phyloP scores from a whole-genome alignment of 2,329 filamentous ascomycete genomes.

The Penicillium sp. region DNA sequence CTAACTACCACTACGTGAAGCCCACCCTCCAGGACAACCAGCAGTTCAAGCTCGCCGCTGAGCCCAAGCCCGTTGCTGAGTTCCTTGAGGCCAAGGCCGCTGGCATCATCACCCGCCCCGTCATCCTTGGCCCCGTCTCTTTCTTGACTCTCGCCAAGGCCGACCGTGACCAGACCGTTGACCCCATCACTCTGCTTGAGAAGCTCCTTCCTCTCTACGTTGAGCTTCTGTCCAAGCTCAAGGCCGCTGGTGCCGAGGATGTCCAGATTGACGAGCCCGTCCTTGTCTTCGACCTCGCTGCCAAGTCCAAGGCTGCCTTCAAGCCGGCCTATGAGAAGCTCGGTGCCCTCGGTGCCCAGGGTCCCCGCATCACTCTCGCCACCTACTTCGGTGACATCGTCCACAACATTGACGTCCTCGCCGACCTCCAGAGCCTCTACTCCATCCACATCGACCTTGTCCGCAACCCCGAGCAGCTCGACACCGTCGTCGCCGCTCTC shows the following conservation, averaged over 20 bases:
- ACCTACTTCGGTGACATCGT: slow-evolving; percentile 99
- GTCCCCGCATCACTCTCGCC: slow-evolving; percentile 84
- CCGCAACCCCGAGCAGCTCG: slow-evolving; percentile 96
- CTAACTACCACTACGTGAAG: slow-evolving; percentile 99
- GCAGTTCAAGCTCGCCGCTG: slow-evolving; percentile 82
- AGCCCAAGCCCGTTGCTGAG: slow-evolving; percentile 90
- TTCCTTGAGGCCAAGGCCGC: slow-evolving; percentile 98
- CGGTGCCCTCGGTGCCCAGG: slow-evolving; percentile 66
- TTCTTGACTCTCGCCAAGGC: slow-evolving; percentile 98
- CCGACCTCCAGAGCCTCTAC: slow-evolving; percentile 70
- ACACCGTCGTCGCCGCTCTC: slow-evolving; percentile 77
- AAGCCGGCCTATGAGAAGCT: slow-evolving; percentile 96
- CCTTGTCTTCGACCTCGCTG: slow-evolving; percentile 88
- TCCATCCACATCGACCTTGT: slow-evolving; percentile 94
- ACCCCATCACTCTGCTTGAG: slow-evolving; percentile 89
- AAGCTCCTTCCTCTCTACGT: slow-evolving; percentile 94
- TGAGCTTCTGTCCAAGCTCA: slow-evolving; percentile 88
- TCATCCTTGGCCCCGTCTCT: slow-evolving; percentile 91
- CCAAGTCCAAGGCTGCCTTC: slow-evolving; percentile 93
- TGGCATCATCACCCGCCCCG: slow-evolving; percentile 87
- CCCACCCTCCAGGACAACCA: slow-evolving; percentile 96
- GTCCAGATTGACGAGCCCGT: slow-evolving; percentile 99
- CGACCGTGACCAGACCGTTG: slow-evolving; percentile 88
- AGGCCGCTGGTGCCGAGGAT: slow-evolving; percentile 90
- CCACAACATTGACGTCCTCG: slow-evolving; percentile 93